Percentiles rank a stretch among this genome's conserved stretches.
Evolutionary conservation across 805 yeast species (phyloP).

Genomic region (Candida loeiensis): DNA sequence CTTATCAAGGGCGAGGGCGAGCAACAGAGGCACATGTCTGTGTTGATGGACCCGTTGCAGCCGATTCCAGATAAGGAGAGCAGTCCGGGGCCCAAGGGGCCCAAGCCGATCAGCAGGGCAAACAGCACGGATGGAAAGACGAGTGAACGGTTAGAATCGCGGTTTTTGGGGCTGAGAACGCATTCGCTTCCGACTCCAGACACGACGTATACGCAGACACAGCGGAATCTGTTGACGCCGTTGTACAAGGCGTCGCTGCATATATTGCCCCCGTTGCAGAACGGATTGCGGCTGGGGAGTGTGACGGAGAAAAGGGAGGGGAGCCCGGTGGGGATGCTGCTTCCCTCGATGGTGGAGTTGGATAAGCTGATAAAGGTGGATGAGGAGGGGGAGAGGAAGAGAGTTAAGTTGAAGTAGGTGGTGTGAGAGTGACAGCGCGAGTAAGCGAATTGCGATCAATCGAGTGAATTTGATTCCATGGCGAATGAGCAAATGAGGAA

Average conservation of each 20-base stretch:
- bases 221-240: constrained; percentile 21
- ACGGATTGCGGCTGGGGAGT: background rate
- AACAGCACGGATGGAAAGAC: constrained; percentile 2
- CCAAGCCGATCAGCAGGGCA: background rate
- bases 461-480: too few species aligned
- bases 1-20: constrained; percentile 9
- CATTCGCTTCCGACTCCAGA: constrained; percentile 21
- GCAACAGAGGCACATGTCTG: constrained; percentile 33
- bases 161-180: constrained; percentile 12
- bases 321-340: background rate
- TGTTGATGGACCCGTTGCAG: constrained; percentile 38
- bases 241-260: constrained; percentile 9
- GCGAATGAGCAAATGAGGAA: too few species aligned
- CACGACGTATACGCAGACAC: constrained; percentile 12
- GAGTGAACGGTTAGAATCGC: constrained; percentile 1
- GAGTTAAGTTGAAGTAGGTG: background rate
- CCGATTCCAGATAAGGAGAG: constrained; percentile 22
- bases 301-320: background rate
- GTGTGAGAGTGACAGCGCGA: background rate
- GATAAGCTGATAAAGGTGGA: constrained; percentile 24
- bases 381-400: constrained; percentile 1
- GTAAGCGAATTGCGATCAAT: too few species aligned
- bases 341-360: constrained; percentile 38
- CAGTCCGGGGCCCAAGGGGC: constrained; percentile 16
- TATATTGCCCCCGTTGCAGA: constrained; percentile 5